Evolutionary conservation across 139 green algal genomes (phyloP).

Genomic region (Edaphochlamys debaryana): DNA sequence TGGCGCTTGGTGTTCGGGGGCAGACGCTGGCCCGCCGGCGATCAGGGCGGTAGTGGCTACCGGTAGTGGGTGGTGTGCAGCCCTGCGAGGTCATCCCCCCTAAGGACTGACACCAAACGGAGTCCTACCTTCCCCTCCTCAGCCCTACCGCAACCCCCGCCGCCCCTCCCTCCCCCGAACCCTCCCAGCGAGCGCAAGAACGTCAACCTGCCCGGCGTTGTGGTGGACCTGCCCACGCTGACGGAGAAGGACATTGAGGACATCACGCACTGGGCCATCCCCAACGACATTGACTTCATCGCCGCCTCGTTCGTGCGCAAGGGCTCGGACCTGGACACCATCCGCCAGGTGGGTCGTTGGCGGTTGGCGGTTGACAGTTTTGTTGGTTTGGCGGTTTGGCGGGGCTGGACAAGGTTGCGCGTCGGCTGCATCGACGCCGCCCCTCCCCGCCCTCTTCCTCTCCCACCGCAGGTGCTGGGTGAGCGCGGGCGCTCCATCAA

Average conservation of each 20-base stretch:
- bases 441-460: neutral
- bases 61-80: too few relatives aligned
- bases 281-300: conserved; percentile 98
- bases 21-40: too few relatives aligned
- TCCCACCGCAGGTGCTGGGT: conserved; percentile 79
- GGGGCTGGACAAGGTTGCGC: too few relatives aligned
- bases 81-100: too few relatives aligned
- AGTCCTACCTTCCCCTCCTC: too few relatives aligned
- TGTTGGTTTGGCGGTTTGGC: neutral
- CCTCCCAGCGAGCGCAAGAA: conserved; percentile 96
- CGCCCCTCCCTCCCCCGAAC: too few relatives aligned
- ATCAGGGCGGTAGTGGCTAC: too few relatives aligned
- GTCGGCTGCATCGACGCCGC: too few relatives aligned
- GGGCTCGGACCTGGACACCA: conserved; percentile 90
- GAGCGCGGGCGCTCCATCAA: conserved; percentile 85
- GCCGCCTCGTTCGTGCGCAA: conserved; percentile 99
- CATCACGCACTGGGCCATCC: conserved; percentile 93
- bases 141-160: too few relatives aligned
- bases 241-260: conserved; percentile 97
- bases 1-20: too few relatives aligned
- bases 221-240: conserved; percentile 97
- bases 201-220: conserved; percentile 96
- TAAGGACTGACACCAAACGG: too few relatives aligned
- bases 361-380: too few relatives aligned
- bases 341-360: conserved; percentile 70